Base-by-base conservation (phyloP, 1,139 yeast genomes). In the Candida sp. region DNA sequence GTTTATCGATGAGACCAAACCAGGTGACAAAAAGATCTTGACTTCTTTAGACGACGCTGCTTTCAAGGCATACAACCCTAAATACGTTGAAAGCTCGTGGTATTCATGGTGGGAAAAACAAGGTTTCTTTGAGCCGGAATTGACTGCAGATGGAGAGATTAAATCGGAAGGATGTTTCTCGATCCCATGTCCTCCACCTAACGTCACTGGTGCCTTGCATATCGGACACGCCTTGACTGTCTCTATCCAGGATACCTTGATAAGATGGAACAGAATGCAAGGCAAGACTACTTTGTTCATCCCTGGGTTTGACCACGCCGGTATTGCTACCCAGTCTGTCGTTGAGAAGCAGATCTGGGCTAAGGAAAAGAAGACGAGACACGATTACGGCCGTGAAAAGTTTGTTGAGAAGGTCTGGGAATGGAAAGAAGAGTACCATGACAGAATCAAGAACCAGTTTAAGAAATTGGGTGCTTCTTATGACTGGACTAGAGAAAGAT, bases 221-320 rank as follows among this genome's bases (percentile, higher is more conserved):
- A 96, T 94, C 70, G 99, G 99, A 63, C 99, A 96, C 72, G 99
- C 98, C 31, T 83, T 94, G 69, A 96, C 99, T 23, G 91, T 93
- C 56, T 80, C 98, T 43, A 89, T 94, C 66, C 99, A 94, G 77
- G 99, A 94, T 71, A 74, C 98, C 37, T 82, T 94, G 67, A 86
- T 92, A 58, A 85, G 99, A 74, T 94, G 84, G 80, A 85, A 96
- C 79, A 88, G 99, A 79, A 94, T 94, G 99, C 88, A 87, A 73
- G 99, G 99, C 49, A 90, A 90, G 73, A 92, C 98, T 47, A 93
- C 94, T 23, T 78, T 94, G 57, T 96, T 89, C 72, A 72, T 94
- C 57, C 99, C 99, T 48, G 99, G 99, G 42, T 94, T 94, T 65
- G 99, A 94, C 72, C 99, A 94, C 68, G 99, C 99, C 30, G 99